Evolutionary conservation across 164 flowering plant species (phyloP).

Genomic region (Nymphaea colorata): DNA sequence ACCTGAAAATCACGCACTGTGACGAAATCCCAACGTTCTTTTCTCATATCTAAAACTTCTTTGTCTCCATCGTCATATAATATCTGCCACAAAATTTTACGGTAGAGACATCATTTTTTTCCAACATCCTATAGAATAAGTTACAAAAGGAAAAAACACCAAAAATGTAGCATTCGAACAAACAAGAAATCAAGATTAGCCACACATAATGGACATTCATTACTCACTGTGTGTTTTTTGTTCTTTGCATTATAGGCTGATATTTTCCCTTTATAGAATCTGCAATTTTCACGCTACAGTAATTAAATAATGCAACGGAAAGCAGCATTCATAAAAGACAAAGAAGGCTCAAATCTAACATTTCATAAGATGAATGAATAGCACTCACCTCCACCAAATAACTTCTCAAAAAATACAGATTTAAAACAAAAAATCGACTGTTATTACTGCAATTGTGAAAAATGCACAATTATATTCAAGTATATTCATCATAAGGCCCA

Average conservation of each 20-base stretch:
- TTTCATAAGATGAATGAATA: no score
- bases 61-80: background rate
- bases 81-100: background rate
- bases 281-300: background rate
- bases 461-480: no score
- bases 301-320: no score
- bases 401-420: no score
- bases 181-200: background rate
- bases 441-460: no score
- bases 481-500: no score
- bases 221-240: background rate
- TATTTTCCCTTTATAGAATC: background rate
- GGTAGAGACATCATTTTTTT: background rate
- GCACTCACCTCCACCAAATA: no score
- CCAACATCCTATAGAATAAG: no score
- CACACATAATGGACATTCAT: background rate
- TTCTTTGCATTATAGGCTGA: background rate
- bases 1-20: background rate
- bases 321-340: no score
- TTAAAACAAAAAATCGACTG: no score
- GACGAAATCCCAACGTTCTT: background rate
- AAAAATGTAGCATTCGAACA: background rate
- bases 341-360: no score
- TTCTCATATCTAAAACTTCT: background rate
- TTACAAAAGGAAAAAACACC: no score